Evolutionary conservation across 2,329 filamentous ascomycete genomes (phyloP).

Genomic region (Penicillium hesseltinei): DNA sequence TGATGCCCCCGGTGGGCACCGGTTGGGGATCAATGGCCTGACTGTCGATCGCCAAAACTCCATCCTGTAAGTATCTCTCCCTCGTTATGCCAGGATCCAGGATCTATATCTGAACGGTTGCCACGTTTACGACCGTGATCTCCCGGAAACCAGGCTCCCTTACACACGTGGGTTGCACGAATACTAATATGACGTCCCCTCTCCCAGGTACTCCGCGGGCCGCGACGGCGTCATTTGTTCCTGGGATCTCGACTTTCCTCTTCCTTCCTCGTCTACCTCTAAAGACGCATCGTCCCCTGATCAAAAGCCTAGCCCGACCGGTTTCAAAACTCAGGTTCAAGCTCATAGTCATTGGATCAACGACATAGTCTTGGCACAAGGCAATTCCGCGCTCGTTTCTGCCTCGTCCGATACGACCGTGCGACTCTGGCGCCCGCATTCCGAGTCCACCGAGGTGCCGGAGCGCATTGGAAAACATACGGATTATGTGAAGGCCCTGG

Average conservation of each 20-base stretch:
- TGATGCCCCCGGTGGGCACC: conserved; percentile 76
- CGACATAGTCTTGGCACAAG: conserved; percentile 77
- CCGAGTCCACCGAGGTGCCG: conserved; percentile 61
- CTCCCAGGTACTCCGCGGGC: conserved; percentile 81
- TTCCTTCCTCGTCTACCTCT: conserved; percentile 29
- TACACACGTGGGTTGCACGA: conserved; percentile 15
- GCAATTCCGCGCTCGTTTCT: conserved; percentile 76
- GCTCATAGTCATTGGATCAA: conserved; percentile 97
- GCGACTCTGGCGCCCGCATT: conserved; percentile 82
- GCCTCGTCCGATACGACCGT: conserved; percentile 93
- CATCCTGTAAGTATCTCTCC: conserved; percentile 67
- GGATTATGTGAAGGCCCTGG: conserved; percentile 95
- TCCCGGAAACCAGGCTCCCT: not conserved
- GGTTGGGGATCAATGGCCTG: conserved; percentile 91
- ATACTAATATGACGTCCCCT: conserved; percentile 21
- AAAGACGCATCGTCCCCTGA: conserved; percentile 22
- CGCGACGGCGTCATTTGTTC: conserved; percentile 94
- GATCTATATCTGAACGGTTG: not conserved
- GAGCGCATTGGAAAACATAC: conserved; percentile 85
- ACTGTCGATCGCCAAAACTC: conserved; percentile 79
- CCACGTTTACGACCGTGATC: not conserved
- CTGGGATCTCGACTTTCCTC: conserved; percentile 68
- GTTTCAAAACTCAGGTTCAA: conserved; percentile 63
- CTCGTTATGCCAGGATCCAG: not conserved
- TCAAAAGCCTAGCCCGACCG: conserved; percentile 44